These are phyloP conservation scores for Akanthomyces dipterigenus DNA, from an alignment of 2,329 filamentous ascomycete genomes.

Conservation along the genomic window DNA sequence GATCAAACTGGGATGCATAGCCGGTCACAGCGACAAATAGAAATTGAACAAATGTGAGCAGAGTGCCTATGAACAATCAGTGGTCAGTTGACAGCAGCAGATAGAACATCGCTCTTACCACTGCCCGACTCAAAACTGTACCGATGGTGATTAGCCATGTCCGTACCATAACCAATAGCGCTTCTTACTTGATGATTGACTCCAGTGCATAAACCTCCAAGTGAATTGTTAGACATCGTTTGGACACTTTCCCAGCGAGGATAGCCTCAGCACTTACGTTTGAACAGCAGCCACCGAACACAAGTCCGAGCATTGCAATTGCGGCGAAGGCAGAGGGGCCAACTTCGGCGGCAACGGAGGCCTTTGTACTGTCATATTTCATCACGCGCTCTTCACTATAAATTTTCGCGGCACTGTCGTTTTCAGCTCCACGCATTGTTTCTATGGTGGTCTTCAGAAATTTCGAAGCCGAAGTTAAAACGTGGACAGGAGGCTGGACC, in stretches of 20 bases:
- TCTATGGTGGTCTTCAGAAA: not conserved
- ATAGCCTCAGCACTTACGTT: conserved; percentile 54
- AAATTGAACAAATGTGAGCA: conserved; percentile 86
- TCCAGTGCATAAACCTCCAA: conserved; percentile 88
- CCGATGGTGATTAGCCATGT: conserved; percentile 4
- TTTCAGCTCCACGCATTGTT: not conserved
- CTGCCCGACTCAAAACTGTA: conserved; percentile 73
- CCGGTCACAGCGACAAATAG: conserved; percentile 74
- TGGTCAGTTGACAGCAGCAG: not conserved
- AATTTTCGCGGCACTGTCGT: too few relatives aligned
- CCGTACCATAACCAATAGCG: conserved; percentile 6
- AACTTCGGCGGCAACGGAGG: not conserved
- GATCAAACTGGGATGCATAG: conserved; percentile 68
- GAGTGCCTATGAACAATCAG: conserved; percentile 52
- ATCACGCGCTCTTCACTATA: not conserved
- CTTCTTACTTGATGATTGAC: conserved; percentile 80
- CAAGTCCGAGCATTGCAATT: conserved; percentile 67
- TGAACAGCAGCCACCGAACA: conserved; percentile 92
- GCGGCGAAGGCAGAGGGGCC: conserved; percentile 44
- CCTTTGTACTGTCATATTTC: not conserved
- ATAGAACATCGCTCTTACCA: conserved; percentile 46
- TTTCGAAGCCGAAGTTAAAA: not conserved
- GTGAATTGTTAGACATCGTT: conserved; percentile 10
- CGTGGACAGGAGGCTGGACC: not conserved
- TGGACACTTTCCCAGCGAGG: not conserved